Evolutionary conservation across 2,329 filamentous ascomycete species (phyloP).

Genomic region (Purpureocillium takamizusanense): DNA sequence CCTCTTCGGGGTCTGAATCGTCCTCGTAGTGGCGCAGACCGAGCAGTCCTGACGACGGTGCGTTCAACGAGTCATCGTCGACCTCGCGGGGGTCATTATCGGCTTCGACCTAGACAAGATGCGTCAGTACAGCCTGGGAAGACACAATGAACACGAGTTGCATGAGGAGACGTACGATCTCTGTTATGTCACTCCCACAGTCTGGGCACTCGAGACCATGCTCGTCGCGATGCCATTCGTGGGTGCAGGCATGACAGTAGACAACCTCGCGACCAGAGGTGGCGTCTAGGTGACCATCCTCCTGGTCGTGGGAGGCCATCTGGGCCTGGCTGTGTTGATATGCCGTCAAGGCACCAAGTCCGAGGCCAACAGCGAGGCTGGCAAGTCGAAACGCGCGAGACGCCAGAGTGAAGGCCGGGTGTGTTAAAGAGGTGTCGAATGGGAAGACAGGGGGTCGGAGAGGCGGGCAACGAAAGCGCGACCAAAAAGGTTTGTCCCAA

Average conservation of each 20-base stretch:
- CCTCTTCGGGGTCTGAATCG: conserved; percentile 50
- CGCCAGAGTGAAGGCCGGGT: conserved; percentile 34
- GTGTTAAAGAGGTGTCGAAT: too few relatives aligned
- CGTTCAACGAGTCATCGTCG: conserved; percentile 16
- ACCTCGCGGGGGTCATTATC: conserved; percentile 54
- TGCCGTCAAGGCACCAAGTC: conserved; percentile 47
- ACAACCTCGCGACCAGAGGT: conserved; percentile 58
- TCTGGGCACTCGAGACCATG: conserved; percentile 61
- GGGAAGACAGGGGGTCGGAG: background rate
- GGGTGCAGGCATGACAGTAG: conserved; percentile 72
- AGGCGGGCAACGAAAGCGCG: background rate
- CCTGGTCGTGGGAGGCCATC: conserved; percentile 23
- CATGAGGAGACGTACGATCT: conserved; percentile 58
- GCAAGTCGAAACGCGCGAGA: conserved; percentile 44
- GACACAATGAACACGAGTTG: background rate
- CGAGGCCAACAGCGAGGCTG: conserved; percentile 49
- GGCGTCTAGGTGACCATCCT: conserved; percentile 37
- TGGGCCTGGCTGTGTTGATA: conserved; percentile 38
- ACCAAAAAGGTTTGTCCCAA: too few relatives aligned
- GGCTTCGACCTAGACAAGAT: conserved; percentile 33
- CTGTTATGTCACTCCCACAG: conserved; percentile 72
- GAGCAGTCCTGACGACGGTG: conserved; percentile 19
- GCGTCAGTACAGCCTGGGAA: conserved; percentile 7
- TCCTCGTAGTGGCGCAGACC: conserved; percentile 19
- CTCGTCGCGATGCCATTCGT: conserved; percentile 73